phyloP scores from a whole-genome alignment of 2,329 filamentous ascomycete genomes.

The Pseudogymnoascus verrucosus region DNA sequence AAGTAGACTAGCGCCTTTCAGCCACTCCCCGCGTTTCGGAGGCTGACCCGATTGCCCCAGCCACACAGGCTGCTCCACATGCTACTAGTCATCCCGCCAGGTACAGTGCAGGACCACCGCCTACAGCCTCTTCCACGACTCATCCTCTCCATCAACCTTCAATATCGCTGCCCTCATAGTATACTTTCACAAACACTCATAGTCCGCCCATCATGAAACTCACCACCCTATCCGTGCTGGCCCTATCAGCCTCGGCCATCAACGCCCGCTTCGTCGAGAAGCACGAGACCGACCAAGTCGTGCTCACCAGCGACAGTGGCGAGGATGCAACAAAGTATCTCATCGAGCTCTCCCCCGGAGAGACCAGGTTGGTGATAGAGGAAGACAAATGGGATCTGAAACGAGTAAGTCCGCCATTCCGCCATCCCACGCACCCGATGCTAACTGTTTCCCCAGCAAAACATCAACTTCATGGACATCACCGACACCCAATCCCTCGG shows the following conservation, averaged over 20 bases:
- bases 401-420: slow-evolving; percentile 48
- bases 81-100: slow-evolving; percentile 1
- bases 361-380: slow-evolving; percentile 82
- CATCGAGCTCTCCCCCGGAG: slow-evolving; percentile 76
- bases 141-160: not conserved
- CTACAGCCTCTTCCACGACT: not conserved
- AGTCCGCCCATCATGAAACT: slow-evolving; percentile 40
- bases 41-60: not conserved
- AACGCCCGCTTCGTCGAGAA: slow-evolving; percentile 50
- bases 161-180: not conserved
- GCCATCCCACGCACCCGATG: not conserved
- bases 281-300: slow-evolving; percentile 42
- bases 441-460: slow-evolving; percentile 49
- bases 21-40: not conserved
- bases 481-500: slow-evolving; percentile 66
- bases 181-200: not conserved
- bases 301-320: slow-evolving; percentile 33
- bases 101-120: not conserved
- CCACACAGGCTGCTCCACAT: not conserved
- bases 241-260: slow-evolving; percentile 44
- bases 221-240: slow-evolving; percentile 39
- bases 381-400: slow-evolving; percentile 91
- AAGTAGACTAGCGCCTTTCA: not conserved
- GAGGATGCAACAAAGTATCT: slow-evolving; percentile 50
- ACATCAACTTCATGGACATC: slow-evolving; percentile 89